Evolutionary conservation across 257 asterid species (phyloP).

Genomic region (Jacaranda copaia): DNA sequence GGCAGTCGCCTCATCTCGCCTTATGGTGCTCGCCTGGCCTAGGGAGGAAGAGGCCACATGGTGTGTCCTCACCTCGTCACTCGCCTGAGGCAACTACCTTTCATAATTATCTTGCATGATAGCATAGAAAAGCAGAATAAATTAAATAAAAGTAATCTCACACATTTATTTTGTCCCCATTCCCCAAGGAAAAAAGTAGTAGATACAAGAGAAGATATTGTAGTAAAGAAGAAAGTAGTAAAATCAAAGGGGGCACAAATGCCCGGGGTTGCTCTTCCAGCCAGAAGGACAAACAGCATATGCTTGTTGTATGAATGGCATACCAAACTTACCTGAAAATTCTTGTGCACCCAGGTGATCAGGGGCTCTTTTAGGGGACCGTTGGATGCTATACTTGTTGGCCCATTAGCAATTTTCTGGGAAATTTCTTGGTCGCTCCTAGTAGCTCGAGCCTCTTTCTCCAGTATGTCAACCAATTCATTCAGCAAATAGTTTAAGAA

Average conservation of each 20-base stretch:
- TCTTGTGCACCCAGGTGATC: constrained; percentile 92
- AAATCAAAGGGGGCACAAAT: constrained; percentile 8
- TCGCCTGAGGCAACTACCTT: too few species aligned
- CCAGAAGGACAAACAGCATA: constrained; percentile 9
- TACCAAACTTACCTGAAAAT: constrained; percentile 70
- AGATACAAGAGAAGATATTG: constrained; percentile 2
- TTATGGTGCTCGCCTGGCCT: too few species aligned
- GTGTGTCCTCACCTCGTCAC: too few species aligned
- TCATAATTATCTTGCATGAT: too few species aligned
- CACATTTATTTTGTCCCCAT: background rate
- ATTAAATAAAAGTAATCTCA: background rate
- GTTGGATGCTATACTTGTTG: constrained; percentile 51
- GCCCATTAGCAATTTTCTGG: constrained; percentile 71
- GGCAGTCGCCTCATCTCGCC: too few species aligned
- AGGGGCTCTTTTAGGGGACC: constrained; percentile 68
- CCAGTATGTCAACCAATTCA: constrained; percentile 89
- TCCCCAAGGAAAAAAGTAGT: background rate
- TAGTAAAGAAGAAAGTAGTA: background rate
- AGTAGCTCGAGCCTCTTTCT: constrained; percentile 70
- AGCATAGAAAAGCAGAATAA: background rate
- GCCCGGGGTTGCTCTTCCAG: background rate
- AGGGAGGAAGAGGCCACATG: too few species aligned
- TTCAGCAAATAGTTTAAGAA: constrained; percentile 86
- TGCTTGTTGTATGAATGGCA: constrained; percentile 7
- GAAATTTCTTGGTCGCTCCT: constrained; percentile 67